phyloP scores from a whole-genome alignment of 2,329 filamentous ascomycete genomes.

The Hawksworthiomyces lignivorus region DNA sequence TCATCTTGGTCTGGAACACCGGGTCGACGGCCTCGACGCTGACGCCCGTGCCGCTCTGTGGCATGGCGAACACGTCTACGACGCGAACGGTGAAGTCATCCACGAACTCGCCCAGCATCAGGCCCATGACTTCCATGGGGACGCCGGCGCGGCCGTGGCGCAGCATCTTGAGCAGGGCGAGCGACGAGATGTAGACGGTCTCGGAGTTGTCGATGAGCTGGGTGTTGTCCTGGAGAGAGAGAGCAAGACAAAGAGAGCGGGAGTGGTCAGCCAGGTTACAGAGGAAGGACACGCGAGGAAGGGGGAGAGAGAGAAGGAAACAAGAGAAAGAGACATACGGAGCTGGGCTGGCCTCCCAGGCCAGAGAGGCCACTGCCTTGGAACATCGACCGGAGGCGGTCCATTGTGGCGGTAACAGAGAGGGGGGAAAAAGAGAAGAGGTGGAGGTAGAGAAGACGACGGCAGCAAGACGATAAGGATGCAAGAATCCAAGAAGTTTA shows the following conservation, averaged over 20 bases:
- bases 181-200: constrained; percentile 97
- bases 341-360: constrained; percentile 51
- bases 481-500: too few relatives aligned
- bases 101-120: constrained; percentile 98
- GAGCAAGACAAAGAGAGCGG: too few relatives aligned
- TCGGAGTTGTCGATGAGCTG: constrained; percentile 98
- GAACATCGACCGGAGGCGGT: constrained; percentile 85
- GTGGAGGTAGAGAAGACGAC: constrained; percentile 14
- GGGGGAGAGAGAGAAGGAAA: neutral
- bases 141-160: constrained; percentile 95
- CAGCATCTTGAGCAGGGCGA: constrained; percentile 97
- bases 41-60: constrained; percentile 94
- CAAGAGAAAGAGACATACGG: constrained; percentile 39
- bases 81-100: constrained; percentile 98
- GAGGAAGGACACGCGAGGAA: too few relatives aligned
- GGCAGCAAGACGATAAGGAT: neutral
- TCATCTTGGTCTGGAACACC: constrained; percentile 99
- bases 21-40: constrained; percentile 97
- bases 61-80: constrained; percentile 98
- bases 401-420: constrained; percentile 50
- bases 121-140: constrained; percentile 99
- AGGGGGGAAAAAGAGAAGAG: neutral
- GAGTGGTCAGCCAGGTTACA: too few relatives aligned
- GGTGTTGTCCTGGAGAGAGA: constrained; percentile 62
- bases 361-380: constrained; percentile 65